A percentile compares a stretch with the other conserved stretches of the same genome.
These are phyloP conservation scores for Pestalotiopsis fici DNA, from an alignment of 2,329 filamentous ascomycete genomes.

Conservation along the genomic window DNA sequence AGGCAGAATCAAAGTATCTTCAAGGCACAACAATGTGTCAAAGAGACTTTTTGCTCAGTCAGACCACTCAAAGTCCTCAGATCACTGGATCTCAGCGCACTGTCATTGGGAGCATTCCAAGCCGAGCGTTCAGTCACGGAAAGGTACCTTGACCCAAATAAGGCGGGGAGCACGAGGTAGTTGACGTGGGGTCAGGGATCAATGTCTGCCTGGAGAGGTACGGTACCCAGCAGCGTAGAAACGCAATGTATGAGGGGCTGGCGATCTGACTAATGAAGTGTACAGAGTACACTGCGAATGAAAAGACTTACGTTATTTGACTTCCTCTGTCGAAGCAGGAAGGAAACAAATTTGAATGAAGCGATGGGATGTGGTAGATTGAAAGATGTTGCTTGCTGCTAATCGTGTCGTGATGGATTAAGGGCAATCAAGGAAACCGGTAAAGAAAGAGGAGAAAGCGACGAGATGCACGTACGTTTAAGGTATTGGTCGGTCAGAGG, in stretches of 20 bases:
- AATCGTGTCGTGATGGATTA: neutral
- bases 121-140: neutral
- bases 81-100: neutral
- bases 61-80: neutral
- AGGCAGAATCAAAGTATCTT: neutral
- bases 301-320: neutral
- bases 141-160: neutral
- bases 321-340: neutral
- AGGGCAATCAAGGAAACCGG: neutral
- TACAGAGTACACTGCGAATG: neutral
- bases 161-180: neutral
- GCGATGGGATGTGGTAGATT: too few species aligned
- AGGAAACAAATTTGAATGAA: neutral
- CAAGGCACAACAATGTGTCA: neutral
- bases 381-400: neutral
- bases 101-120: neutral
- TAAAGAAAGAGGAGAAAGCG: neutral
- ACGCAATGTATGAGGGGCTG: neutral
- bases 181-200: neutral
- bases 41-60: neutral
- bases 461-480: neutral
- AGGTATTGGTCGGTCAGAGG: neutral
- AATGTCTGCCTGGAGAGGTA: neutral
- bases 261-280: neutral
- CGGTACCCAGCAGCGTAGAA: neutral